Evolutionary conservation across 495 filamentous ascomycete species (phyloP).

Genomic region (Cenococcum geophilum): DNA sequence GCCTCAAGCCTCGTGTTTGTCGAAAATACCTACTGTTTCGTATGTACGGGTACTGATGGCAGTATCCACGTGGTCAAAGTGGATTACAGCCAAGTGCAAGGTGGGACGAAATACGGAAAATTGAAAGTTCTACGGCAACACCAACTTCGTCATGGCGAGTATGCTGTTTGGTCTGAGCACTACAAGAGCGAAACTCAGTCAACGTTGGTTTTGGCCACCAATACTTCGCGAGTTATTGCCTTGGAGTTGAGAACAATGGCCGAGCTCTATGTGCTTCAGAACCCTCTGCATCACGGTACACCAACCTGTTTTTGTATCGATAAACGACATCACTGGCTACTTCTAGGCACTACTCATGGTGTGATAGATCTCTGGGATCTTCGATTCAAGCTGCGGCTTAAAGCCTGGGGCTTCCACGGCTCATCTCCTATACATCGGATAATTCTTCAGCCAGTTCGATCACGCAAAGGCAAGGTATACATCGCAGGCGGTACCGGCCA

Average conservation of each 20-base stretch:
- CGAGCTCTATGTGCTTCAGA: conserved; percentile 71
- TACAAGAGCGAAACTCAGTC: conserved; percentile 77
- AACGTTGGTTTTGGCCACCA: conserved; percentile 79
- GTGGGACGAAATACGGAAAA: conserved; percentile 60
- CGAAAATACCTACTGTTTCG: conserved; percentile 88
- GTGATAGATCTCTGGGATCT: conserved; percentile 95
- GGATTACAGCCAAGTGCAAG: conserved; percentile 50
- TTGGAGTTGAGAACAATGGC: conserved; percentile 86
- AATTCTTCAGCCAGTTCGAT: conserved; percentile 58
- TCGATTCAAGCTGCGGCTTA: conserved; percentile 79
- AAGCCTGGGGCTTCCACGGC: conserved; percentile 82
- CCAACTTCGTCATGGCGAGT: conserved; percentile 66
- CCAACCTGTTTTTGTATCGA: conserved; percentile 90
- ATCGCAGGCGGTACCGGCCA: conserved; percentile 83
- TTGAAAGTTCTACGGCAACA: conserved; percentile 71
- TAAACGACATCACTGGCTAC: conserved; percentile 76
- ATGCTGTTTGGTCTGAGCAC: conserved; percentile 88
- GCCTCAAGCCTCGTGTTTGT: conserved; percentile 82
- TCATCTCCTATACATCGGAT: conserved; percentile 76
- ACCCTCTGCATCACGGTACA: conserved; percentile 89
- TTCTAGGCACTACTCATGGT: conserved; percentile 88
- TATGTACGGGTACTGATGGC: conserved; percentile 84
- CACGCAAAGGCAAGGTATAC: conserved; percentile 60
- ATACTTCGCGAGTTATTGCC: conserved; percentile 71
- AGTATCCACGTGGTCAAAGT: conserved; percentile 85